These are phyloP conservation scores for Podaxis carcinomalis DNA, from an alignment of 768 basidiomycete genomes.

Conservation along the genomic window DNA sequence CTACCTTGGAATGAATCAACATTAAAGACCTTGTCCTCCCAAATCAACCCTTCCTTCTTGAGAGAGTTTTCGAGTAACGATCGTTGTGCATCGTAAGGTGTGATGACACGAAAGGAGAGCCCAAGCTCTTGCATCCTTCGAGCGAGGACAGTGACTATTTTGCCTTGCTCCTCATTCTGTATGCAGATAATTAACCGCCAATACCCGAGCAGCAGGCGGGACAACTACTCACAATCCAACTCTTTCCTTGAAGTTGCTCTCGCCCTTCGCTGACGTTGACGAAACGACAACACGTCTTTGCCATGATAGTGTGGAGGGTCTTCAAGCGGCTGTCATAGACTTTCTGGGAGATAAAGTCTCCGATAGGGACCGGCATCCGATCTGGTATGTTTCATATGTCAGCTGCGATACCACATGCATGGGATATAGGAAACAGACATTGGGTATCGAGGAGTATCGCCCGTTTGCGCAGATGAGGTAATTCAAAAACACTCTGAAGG, in stretches of 20 bases:
- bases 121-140: slow-evolving; percentile 32
- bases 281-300: slow-evolving; percentile 47
- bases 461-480: slow-evolving; percentile 37
- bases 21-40: slow-evolving; percentile 66
- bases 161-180: slow-evolving; percentile 53
- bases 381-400: slow-evolving; percentile 24
- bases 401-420: background rate
- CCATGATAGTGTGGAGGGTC: slow-evolving; percentile 36
- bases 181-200: background rate
- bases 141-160: slow-evolving; percentile 43
- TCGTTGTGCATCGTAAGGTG: slow-evolving; percentile 73
- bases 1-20: slow-evolving; percentile 78
- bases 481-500: slow-evolving; percentile 60
- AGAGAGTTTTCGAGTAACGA: slow-evolving; percentile 45
- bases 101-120: slow-evolving; percentile 55
- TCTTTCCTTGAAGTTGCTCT: slow-evolving; percentile 26
- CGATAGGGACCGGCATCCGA: slow-evolving; percentile 64
- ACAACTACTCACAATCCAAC: slow-evolving; percentile 31
- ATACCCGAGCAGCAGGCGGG: slow-evolving; percentile 6
- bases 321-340: slow-evolving; percentile 54
- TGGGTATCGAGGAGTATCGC: slow-evolving; percentile 55
- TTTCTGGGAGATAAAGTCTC: slow-evolving; percentile 52
- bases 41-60: slow-evolving; percentile 39
- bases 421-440: slow-evolving; percentile 36
- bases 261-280: slow-evolving; percentile 40